A percentile compares a stretch with the other conserved stretches of the same genome.
phyloP scores from a whole-genome alignment of 2,329 filamentous ascomycete genomes.

The Graphiopsis chlorocephala region DNA sequence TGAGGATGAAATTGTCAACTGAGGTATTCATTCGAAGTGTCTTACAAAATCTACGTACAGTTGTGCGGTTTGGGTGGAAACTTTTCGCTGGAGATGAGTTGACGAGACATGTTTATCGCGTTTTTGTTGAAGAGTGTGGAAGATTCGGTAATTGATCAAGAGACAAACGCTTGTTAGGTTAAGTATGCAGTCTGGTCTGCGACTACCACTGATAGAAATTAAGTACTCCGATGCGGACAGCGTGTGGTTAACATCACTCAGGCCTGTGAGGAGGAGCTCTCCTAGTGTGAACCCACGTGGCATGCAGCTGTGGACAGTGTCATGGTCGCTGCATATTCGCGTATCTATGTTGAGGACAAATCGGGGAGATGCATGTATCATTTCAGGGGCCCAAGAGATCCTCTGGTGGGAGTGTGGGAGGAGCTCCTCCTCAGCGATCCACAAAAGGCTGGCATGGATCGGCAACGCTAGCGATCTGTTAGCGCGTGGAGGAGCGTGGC shows the following conservation, averaged over 20 bases:
- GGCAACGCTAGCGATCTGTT: not conserved
- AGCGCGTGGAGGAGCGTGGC: not conserved
- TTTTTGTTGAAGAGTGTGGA: not conserved
- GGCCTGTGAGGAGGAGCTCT: not conserved
- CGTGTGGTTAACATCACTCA: not conserved
- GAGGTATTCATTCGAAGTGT: not conserved
- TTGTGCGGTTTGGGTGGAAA: slow-evolving; percentile 50
- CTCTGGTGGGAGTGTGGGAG: not conserved
- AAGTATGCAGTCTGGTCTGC: not conserved
- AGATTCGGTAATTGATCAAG: not conserved
- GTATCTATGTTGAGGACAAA: not conserved
- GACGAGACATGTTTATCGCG: slow-evolving; percentile 40
- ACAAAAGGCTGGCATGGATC: not conserved
- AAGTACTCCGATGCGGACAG: not conserved
- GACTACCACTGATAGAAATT: not conserved
- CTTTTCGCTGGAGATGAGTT: slow-evolving; percentile 48
- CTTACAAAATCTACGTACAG: slow-evolving; percentile 31
- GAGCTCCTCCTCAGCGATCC: not conserved
- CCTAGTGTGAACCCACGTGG: not conserved
- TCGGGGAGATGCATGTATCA: not conserved
- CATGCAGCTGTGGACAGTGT: not conserved
- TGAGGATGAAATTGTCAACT: slow-evolving; percentile 19
- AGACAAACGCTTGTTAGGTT: not conserved
- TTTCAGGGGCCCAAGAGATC: not conserved
- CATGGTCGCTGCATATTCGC: not conserved